Percentiles rank a stretch among this genome's conserved stretches.
Evolutionary conservation across 129 eudicot species (phyloP).

Genomic region (Centaurea solstitialis): DNA sequence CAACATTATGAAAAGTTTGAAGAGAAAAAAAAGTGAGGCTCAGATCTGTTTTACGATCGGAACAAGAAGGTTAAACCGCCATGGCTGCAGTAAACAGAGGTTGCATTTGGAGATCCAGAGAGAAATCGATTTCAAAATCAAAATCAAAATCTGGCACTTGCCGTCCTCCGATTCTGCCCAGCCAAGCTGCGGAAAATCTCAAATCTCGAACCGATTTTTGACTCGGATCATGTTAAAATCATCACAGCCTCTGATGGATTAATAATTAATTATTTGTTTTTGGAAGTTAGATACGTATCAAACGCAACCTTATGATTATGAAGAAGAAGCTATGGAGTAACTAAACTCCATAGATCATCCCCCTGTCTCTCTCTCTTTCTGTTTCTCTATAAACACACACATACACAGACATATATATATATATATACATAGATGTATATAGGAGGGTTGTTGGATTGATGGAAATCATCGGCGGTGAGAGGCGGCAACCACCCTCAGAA

Average conservation of each 20-base stretch:
- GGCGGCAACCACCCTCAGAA: constrained; percentile 35
- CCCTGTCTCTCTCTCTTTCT: not conserved
- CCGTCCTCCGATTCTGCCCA: constrained; percentile 13
- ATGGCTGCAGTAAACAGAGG: constrained; percentile 22
- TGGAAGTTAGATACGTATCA: not conserved
- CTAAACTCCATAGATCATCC: not conserved
- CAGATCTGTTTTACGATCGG: constrained; percentile 7
- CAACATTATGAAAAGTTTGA: too few relatives aligned
- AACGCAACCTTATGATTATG: not conserved
- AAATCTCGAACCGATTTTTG: not conserved
- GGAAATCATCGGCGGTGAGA: constrained; percentile 19
- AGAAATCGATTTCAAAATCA: too few relatives aligned
- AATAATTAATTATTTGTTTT: too few relatives aligned
- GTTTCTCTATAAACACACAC: not conserved
- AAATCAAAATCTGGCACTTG: not conserved
- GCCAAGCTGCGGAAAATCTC: constrained; percentile 28
- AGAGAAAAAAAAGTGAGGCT: not conserved
- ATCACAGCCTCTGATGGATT: constrained; percentile 9
- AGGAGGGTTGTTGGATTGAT: constrained; percentile 23
- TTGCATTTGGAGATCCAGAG: too few relatives aligned
- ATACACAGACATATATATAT: not conserved
- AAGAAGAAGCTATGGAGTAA: not conserved
- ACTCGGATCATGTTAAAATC: not conserved
- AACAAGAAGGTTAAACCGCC: not conserved
- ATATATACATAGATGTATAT: not conserved